Conservation (phyloP, 2,329 filamentous ascomycete species). For the Trichothecium sympodiale region DNA sequence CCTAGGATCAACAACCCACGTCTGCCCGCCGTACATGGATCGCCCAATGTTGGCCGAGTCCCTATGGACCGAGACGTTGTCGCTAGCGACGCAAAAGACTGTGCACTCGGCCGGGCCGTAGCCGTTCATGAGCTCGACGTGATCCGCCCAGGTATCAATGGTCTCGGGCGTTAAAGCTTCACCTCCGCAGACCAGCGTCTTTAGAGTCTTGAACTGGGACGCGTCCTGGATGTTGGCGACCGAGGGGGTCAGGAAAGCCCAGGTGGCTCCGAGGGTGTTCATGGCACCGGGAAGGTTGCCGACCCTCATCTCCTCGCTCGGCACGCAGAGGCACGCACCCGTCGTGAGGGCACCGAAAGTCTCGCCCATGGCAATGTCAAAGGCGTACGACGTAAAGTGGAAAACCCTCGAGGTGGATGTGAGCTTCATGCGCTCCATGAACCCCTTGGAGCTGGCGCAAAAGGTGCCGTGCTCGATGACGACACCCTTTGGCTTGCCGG, state of each 20-base stretch:
- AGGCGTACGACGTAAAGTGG: slow-evolving; percentile 17
- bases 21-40: slow-evolving; percentile 3
- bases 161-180: slow-evolving; percentile 12
- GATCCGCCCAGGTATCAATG: slow-evolving; percentile 8
- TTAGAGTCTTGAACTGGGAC: slow-evolving; percentile 7
- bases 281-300: not conserved
- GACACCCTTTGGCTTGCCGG: slow-evolving; percentile 4
- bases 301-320: slow-evolving; percentile 2
- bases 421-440: slow-evolving; percentile 11
- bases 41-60: slow-evolving; percentile 11
- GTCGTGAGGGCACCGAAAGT: slow-evolving; percentile 5
- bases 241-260: slow-evolving; percentile 3
- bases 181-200: slow-evolving; percentile 12
- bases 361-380: slow-evolving; percentile 7
- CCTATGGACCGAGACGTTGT: not conserved
- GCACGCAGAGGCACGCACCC: slow-evolving; percentile 5
- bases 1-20: slow-evolving; percentile 13
- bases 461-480: slow-evolving; percentile 4
- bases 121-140: slow-evolving; percentile 22
- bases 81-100: slow-evolving; percentile 25
- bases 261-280: not conserved
- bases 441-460: slow-evolving; percentile 8
- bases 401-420: slow-evolving; percentile 13
- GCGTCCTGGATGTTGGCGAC: slow-evolving; percentile 9
- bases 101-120: slow-evolving; percentile 37